Evolutionary conservation across 169 alveolate species (phyloP).

Genomic region (Perkinsus olseni): DNA sequence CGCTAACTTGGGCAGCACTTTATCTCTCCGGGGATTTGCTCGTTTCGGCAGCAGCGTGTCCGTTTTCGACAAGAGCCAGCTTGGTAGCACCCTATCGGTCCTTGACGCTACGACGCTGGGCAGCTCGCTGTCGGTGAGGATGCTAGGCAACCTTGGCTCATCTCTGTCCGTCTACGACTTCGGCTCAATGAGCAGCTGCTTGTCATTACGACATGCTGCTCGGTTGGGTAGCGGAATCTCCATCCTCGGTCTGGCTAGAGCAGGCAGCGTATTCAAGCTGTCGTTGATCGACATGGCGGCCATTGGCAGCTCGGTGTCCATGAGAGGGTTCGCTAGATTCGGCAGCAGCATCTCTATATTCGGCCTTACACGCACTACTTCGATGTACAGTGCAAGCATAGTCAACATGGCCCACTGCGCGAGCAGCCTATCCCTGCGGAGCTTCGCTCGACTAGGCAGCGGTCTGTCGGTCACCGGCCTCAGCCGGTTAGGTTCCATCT

Average conservation of each 20-base stretch:
- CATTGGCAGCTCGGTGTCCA: background rate
- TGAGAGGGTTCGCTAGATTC: background rate
- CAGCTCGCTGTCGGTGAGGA: background rate
- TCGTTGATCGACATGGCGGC: background rate
- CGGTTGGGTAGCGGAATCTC: background rate
- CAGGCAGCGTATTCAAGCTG: background rate
- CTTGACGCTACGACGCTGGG: background rate
- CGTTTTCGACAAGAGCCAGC: background rate
- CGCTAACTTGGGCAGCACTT: background rate
- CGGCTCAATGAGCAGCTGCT: background rate
- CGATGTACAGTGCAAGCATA: background rate
- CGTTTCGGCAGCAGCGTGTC: conserved; percentile 4
- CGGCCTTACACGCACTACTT: background rate
- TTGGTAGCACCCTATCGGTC: conserved; percentile 4
- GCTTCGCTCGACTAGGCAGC: background rate
- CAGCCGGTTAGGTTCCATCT: background rate
- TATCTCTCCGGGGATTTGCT: background rate
- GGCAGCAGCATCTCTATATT: background rate
- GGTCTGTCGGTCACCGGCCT: background rate
- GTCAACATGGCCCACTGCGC: conserved; percentile 1
- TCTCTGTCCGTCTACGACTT: background rate
- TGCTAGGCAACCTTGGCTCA: background rate
- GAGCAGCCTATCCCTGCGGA: background rate
- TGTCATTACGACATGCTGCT: background rate
- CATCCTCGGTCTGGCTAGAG: background rate